Percentiles rank a stretch among this genome's conserved stretches.
Evolutionary conservation across 2,329 filamentous ascomycete genomes (phyloP).

Genomic region (Didymella pomorum): DNA sequence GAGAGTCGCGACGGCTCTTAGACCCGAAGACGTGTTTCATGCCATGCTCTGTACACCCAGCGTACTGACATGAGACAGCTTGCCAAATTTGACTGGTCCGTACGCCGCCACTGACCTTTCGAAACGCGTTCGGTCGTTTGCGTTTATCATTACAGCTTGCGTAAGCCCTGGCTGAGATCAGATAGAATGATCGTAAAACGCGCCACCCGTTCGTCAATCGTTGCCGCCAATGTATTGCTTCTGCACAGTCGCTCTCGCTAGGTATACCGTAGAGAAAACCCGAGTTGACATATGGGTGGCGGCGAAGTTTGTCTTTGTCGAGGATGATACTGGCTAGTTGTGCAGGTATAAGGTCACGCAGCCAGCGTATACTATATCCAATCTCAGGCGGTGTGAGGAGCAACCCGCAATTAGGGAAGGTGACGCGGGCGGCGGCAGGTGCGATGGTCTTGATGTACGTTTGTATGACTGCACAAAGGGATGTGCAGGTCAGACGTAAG

Average conservation of each 20-base stretch:
- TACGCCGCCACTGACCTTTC: conserved; percentile 26
- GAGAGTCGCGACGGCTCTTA: conserved; percentile 11
- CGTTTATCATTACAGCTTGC: conserved; percentile 4
- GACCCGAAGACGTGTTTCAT: conserved; percentile 21
- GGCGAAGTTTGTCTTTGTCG: conserved; percentile 33
- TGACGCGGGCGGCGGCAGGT: conserved; percentile 22
- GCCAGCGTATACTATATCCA: conserved; percentile 23
- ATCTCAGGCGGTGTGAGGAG: conserved; percentile 13
- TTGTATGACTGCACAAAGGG: conserved; percentile 17
- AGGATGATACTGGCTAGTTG: conserved; percentile 25
- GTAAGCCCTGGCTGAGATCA: conserved; percentile 24
- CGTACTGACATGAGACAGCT: conserved; percentile 26
- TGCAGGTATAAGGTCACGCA: conserved; percentile 23
- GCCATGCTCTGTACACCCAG: conserved; percentile 27
- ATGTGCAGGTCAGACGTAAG: conserved; percentile 19
- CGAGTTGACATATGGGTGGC: conserved; percentile 24
- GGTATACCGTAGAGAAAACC: conserved; percentile 33
- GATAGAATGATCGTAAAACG: conserved; percentile 23
- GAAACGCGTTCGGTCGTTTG: conserved; percentile 18
- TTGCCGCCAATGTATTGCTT: conserved; percentile 24
- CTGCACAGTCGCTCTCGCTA: conserved; percentile 17
- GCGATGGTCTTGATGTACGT: conserved; percentile 29
- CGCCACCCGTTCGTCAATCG: conserved; percentile 27
- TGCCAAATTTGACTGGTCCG: conserved; percentile 27
- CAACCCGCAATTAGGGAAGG: conserved; percentile 20